Conservation (phyloP, 169 alveolate species). For the Plasmodium coatneyi region DNA sequence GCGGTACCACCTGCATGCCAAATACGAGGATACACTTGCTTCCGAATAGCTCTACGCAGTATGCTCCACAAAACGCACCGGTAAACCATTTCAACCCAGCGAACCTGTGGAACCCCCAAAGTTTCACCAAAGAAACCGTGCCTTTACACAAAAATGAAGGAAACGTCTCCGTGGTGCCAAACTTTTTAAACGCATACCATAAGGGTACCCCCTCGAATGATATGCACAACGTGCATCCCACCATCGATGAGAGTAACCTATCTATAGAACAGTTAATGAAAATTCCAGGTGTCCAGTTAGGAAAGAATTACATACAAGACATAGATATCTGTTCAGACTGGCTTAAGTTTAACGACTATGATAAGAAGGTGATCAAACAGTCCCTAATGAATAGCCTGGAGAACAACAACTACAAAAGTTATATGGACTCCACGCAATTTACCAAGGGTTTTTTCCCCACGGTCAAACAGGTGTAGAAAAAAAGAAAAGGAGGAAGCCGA, state of each 20-base stretch:
- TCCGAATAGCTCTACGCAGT: not conserved
- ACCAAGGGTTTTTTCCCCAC: constrained; percentile 3
- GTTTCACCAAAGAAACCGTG: constrained; percentile 13
- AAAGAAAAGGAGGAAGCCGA: not conserved
- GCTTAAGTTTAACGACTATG: constrained; percentile 59
- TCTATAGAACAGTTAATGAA: constrained; percentile 51
- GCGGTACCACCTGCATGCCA: not conserved
- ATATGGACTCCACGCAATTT: constrained; percentile 26
- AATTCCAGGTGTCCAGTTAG: constrained; percentile 69
- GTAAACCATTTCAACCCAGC: not conserved
- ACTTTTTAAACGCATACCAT: constrained; percentile 4
- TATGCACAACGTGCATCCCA: not conserved
- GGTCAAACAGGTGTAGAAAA: not conserved
- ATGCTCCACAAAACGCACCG: not conserved
- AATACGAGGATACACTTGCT: not conserved
- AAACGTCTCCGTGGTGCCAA: not conserved
- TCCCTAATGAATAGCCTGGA: constrained; percentile 38
- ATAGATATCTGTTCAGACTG: constrained; percentile 67
- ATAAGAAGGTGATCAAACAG: constrained; percentile 39
- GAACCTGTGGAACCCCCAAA: not conserved
- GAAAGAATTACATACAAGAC: constrained; percentile 64
- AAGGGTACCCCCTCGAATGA: constrained; percentile 22
- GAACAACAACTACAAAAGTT: constrained; percentile 11
- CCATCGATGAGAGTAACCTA: constrained; percentile 30
- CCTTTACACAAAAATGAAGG: constrained; percentile 3